A percentile compares a stretch with the other conserved stretches of the same genome.
phyloP scores from a whole-genome alignment of 164 flowering plant genomes.

The Magnolia kwangsiensis region DNA sequence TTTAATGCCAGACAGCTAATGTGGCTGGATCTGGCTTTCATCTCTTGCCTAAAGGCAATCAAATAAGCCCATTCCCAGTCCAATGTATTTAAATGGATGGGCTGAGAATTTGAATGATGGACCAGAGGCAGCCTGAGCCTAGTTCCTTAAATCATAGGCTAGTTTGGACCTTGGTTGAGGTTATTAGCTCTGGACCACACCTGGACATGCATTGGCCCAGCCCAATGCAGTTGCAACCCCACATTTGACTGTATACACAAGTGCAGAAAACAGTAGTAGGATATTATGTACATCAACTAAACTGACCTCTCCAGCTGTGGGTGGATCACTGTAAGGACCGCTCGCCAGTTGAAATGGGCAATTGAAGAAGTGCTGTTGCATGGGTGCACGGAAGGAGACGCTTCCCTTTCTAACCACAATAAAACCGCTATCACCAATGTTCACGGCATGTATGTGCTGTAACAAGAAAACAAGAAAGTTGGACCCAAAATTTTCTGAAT shows the following conservation, averaged over 20 bases:
- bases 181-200: neutral
- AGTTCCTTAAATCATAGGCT: neutral
- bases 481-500: neutral
- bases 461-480: constrained; percentile 5
- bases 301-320: constrained; percentile 79
- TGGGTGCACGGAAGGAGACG: constrained; percentile 70
- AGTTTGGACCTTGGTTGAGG: neutral
- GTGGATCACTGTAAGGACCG: constrained; percentile 58
- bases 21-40: neutral
- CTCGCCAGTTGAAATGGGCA: constrained; percentile 77
- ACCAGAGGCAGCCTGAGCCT: neutral
- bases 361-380: constrained; percentile 83
- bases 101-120: neutral
- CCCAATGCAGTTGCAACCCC: neutral
- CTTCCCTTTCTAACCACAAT: constrained; percentile 81
- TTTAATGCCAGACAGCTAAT: neutral
- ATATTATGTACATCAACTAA: neutral
- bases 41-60: neutral
- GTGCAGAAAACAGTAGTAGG: neutral
- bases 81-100: neutral
- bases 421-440: constrained; percentile 93
- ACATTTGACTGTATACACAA: neutral
- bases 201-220: neutral
- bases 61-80: neutral
- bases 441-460: constrained; percentile 74